A percentile compares a stretch with the other conserved stretches of the same genome.
Conservation (phyloP, 768 basidiomycete species). For the Rhodotorula paludigena region DNA sequence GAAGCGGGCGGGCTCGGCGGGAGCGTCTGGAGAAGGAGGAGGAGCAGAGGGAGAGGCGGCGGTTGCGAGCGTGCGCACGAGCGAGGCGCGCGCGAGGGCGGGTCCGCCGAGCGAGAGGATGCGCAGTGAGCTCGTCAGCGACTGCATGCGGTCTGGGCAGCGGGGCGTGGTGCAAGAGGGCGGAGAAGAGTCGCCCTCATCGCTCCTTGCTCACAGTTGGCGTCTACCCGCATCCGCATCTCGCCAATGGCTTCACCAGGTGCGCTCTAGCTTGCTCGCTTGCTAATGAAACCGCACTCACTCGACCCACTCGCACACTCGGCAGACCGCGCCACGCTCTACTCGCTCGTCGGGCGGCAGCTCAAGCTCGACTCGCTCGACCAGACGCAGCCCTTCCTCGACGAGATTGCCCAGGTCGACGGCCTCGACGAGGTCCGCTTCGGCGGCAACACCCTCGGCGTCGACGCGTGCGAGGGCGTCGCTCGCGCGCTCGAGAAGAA, state of each 20-base stretch:
- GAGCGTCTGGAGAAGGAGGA: no score
- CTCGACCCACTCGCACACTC: constrained; percentile 7
- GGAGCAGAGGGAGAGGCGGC: constrained; percentile 15
- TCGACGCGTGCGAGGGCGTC: constrained; percentile 79
- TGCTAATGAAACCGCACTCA: background rate
- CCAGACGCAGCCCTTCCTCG: constrained; percentile 70
- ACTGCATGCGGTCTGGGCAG: no score
- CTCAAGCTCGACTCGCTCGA: constrained; percentile 72
- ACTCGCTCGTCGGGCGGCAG: constrained; percentile 61
- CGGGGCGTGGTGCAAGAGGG: no score
- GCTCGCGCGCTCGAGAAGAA: constrained; percentile 71
- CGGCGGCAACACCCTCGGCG: constrained; percentile 88
- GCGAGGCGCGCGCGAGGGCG: background rate
- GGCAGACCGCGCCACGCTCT: constrained; percentile 41
- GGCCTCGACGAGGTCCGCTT: constrained; percentile 81
- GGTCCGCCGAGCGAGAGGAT: background rate
- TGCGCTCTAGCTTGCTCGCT: no score
- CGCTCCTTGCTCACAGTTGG: no score
- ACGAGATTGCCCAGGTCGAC: constrained; percentile 48
- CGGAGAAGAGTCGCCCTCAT: no score
- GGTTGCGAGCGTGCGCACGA: constrained; percentile 23
- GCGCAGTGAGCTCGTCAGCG: background rate
- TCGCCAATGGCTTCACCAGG: no score
- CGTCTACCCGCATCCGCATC: no score
- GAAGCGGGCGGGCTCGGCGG: constrained; percentile 1